Base-by-base conservation (phyloP, 805 yeast species). In the Schwanniomyces sp. region DNA sequence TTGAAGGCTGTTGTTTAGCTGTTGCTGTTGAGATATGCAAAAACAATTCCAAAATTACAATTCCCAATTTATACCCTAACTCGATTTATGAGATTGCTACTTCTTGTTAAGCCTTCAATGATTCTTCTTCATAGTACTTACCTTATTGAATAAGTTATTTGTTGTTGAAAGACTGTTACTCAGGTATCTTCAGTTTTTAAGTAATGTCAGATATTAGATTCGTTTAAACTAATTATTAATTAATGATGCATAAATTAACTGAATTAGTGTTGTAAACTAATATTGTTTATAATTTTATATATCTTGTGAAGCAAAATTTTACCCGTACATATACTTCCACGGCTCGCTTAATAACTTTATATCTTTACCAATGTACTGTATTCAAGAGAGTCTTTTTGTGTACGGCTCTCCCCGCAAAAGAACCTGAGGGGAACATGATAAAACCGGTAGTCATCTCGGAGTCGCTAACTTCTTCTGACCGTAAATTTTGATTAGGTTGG, bases 391-490 rank as follows among this genome's bases (percentile, higher is more conserved):
- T 32, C 24, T 21, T 26, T 39, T 39, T 39, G 41, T 39, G 41
- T 26, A 26, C 12, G 14, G 2, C 14, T 39, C 29, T 39, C 41
- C 41, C 41, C 41, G 41, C 41, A 39, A 39, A 25, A 14, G 24
- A 7, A 10, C 27, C 21, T 25, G 41, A 39, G 41, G 41, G 29
- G 41, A 26, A 39, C 6, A 16, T 30, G 8, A 11, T 14, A 14
- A 16, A 14, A 32, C 36, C 36, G 36, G 36, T 32, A 7, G 7
- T 32, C 36, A 32, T 32, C 36, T 32, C 36, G 36, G 36, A 32
- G 36, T 32, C 36, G 21, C 21, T 32, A 32, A 18, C 36, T 16
- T 12, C 34, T 12, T 11, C 14, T 12, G 34, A 16, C 34, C 34
- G 34, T 12, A 30, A 28, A 10, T 9, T 12, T 30, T 30, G 14